These are phyloP conservation scores for Pharus latifolius DNA, from an alignment of 176 grass and related monocot genomes.

Conservation along the genomic window DNA sequence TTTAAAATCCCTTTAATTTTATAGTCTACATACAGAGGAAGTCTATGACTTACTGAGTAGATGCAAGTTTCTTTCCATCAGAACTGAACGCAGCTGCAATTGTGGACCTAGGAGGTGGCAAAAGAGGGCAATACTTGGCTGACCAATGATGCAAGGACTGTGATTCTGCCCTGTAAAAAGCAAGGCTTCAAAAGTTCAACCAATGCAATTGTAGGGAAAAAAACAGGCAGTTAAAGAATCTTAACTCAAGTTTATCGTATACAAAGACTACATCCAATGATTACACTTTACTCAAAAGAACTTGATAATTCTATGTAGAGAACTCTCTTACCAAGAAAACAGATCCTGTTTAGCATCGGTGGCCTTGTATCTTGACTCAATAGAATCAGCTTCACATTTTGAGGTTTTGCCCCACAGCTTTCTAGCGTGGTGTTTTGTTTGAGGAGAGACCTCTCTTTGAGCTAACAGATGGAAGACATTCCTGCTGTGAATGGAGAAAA, in stretches of 20 bases:
- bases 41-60: slow-evolving; percentile 73
- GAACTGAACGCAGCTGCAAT: slow-evolving; percentile 99
- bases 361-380: slow-evolving; percentile 36
- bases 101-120: slow-evolving; percentile 88
- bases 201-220: no score
- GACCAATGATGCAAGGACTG: slow-evolving; percentile 67
- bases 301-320: no score
- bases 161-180: slow-evolving; percentile 77
- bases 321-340: slow-evolving; percentile 70
- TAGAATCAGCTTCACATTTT: slow-evolving; percentile 17
- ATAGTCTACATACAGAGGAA: slow-evolving; percentile 2
- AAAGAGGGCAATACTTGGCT: slow-evolving; percentile 88
- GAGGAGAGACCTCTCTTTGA: slow-evolving; percentile 77
- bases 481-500: slow-evolving; percentile 18
- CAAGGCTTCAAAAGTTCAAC: slow-evolving; percentile 7
- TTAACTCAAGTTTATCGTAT: not conserved
- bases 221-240: no score
- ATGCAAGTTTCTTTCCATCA: slow-evolving; percentile 91
- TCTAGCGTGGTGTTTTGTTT: slow-evolving; percentile 65
- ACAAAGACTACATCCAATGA: not conserved
- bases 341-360: slow-evolving; percentile 66
- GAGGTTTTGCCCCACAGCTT: slow-evolving; percentile 42
- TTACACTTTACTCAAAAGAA: no score
- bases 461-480: slow-evolving; percentile 82
- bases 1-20: slow-evolving; percentile 6